phyloP scores from a whole-genome alignment of 2,329 filamentous ascomycete genomes.

The Apiospora aurea region DNA sequence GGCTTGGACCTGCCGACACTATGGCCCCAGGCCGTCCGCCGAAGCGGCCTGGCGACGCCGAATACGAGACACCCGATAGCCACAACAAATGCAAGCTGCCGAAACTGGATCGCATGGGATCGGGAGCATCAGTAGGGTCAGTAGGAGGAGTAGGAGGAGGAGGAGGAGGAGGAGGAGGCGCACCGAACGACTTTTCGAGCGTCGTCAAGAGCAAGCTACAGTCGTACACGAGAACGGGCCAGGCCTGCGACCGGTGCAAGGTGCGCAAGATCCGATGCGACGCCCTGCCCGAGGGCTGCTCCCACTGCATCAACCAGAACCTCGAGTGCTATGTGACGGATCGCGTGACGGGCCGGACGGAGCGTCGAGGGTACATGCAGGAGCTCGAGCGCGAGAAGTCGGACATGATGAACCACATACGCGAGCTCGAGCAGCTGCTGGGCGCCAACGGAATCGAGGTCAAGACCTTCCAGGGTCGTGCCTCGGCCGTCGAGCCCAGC shows the following conservation, averaged over 20 bases:
- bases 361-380: slow-evolving; percentile 79
- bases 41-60: slow-evolving; percentile 53
- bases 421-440: slow-evolving; percentile 72
- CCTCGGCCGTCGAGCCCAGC: slow-evolving; percentile 37
- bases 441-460: slow-evolving; percentile 67
- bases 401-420: slow-evolving; percentile 71
- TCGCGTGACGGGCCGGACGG: slow-evolving; percentile 82
- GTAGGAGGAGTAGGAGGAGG: not conserved
- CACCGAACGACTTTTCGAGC: slow-evolving; percentile 57
- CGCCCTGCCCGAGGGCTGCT: slow-evolving; percentile 79
- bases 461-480: slow-evolving; percentile 54
- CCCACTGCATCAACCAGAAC: slow-evolving; percentile 78
- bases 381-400: slow-evolving; percentile 76
- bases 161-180: slow-evolving; percentile 37
- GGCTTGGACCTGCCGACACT: slow-evolving; percentile 26
- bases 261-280: slow-evolving; percentile 91
- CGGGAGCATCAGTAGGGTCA: not conserved
- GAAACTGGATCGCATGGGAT: slow-evolving; percentile 50
- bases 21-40: slow-evolving; percentile 51
- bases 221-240: slow-evolving; percentile 72
- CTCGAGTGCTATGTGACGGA: slow-evolving; percentile 86
- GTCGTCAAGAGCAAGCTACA: slow-evolving; percentile 63
- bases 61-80: slow-evolving; percentile 44
- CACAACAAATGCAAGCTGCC: slow-evolving; percentile 55
- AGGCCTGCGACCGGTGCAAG: slow-evolving; percentile 91